These are phyloP conservation scores for Paramecium sonneborni DNA, from an alignment of 73 alveolate species.

Conservation along the genomic window DNA sequence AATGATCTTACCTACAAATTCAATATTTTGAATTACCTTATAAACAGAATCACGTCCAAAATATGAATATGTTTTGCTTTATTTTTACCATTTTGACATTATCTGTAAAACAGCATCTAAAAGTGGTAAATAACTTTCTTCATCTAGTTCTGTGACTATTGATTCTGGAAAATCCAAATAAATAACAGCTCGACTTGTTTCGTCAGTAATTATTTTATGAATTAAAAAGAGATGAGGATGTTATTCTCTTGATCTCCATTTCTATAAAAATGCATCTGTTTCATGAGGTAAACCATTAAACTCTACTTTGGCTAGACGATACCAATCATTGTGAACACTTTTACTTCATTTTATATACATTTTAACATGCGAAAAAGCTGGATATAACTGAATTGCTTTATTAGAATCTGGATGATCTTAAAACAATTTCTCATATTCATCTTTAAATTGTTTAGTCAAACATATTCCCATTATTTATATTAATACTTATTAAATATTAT, in stretches of 20 bases:
- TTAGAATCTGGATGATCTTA: not conserved
- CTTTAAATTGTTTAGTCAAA: not conserved
- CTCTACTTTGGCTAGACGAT: not conserved
- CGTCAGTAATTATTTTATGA: not conserved
- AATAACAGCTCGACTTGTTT: not conserved
- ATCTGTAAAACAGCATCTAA: not conserved
- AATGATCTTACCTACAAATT: not conserved
- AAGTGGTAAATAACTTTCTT: not conserved
- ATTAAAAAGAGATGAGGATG: not conserved
- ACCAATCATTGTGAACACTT: not conserved
- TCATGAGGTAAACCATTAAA: not conserved
- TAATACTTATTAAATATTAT: too few species aligned
- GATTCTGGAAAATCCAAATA: constrained; percentile 16
- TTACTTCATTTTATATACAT: not conserved
- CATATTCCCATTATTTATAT: not conserved
- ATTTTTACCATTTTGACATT: not conserved
- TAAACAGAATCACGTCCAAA: constrained; percentile 6
- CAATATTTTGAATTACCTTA: not conserved
- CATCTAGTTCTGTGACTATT: not conserved
- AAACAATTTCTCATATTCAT: not conserved
- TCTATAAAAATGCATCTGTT: not conserved
- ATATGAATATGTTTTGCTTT: not conserved
- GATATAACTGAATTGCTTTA: not conserved
- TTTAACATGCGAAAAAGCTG: not conserved
- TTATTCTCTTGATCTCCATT: not conserved